Percentiles rank a stretch among this genome's conserved stretches.
Conservation (phyloP, 805 yeast genomes). For the Metschnikowia baotianmanensis region DNA sequence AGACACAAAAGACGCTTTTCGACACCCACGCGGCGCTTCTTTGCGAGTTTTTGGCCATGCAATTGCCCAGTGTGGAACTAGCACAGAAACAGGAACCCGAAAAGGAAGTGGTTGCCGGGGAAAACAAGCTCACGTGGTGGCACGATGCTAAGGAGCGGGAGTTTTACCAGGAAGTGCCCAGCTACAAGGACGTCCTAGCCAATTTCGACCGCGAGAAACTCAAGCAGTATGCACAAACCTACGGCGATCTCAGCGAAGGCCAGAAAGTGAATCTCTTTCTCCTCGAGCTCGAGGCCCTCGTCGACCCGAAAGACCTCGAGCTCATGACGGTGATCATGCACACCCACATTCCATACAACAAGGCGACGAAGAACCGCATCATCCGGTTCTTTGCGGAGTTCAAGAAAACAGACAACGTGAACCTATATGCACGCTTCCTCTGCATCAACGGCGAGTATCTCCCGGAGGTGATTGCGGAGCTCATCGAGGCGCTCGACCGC, state of each 20-base stretch:
- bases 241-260: conserved; percentile 26
- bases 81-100: conserved; percentile 23
- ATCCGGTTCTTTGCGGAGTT: conserved; percentile 51
- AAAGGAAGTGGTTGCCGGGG: conserved; percentile 11
- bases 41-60: conserved; percentile 11
- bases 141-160: conserved; percentile 59
- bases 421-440: conserved; percentile 62
- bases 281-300: conserved; percentile 39
- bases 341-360: conserved; percentile 56
- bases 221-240: conserved; percentile 13
- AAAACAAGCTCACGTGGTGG: conserved; percentile 42
- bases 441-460: conserved; percentile 54
- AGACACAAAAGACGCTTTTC: conserved; percentile 4
- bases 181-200: conserved; percentile 32
- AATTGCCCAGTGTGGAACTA: conserved; percentile 21
- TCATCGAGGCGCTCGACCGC: conserved; percentile 53
- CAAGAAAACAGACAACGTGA: conserved; percentile 44
- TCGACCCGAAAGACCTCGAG: conserved; percentile 50
- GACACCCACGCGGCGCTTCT: conserved; percentile 8
- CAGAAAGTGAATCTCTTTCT: conserved; percentile 45
- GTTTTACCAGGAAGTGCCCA: conserved; percentile 61
- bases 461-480: conserved; percentile 49
- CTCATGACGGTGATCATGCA: conserved; percentile 48
- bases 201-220: conserved; percentile 13
- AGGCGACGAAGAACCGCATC: conserved; percentile 66